Percentiles rank a stretch among this genome's conserved stretches.
Evolutionary conservation across 2,329 filamentous ascomycete genomes (phyloP).

Genomic region (Calonectria honghensis): DNA sequence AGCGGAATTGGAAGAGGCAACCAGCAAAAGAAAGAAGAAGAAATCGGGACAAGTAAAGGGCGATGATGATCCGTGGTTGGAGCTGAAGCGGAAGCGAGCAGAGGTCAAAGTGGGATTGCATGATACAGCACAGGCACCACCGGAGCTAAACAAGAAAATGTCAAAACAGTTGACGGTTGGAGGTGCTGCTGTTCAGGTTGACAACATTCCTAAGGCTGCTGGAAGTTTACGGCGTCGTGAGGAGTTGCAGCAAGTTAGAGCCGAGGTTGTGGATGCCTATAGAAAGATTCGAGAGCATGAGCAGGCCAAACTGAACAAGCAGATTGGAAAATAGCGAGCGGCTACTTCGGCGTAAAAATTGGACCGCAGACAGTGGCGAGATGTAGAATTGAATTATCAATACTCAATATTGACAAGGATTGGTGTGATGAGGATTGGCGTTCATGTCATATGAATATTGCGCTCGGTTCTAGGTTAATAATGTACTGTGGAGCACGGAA

Average conservation of each 20-base stretch:
- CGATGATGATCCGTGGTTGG: constrained; percentile 85
- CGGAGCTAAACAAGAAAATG: constrained; percentile 76
- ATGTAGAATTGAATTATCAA: background rate
- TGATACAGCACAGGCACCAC: constrained; percentile 84
- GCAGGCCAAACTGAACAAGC: constrained; percentile 58
- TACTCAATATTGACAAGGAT: background rate
- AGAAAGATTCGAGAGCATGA: constrained; percentile 62
- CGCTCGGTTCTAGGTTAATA: background rate
- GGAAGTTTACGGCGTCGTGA: constrained; percentile 64
- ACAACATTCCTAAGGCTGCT: constrained; percentile 61
- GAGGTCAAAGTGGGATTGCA: constrained; percentile 71
- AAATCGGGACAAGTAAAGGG: constrained; percentile 71
- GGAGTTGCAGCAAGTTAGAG: constrained; percentile 60
- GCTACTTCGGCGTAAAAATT: background rate
- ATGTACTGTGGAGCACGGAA: background rate
- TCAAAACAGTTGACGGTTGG: constrained; percentile 59
- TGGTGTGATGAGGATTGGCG: too few species aligned
- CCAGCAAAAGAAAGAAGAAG: constrained; percentile 59
- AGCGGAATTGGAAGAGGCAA: constrained; percentile 61
- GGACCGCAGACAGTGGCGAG: background rate
- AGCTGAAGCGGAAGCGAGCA: constrained; percentile 80
- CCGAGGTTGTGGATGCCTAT: constrained; percentile 63
- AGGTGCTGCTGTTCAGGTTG: constrained; percentile 61
- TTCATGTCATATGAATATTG: background rate
- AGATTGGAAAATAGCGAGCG: background rate